These are phyloP conservation scores for Yamadazyma blattariae DNA, from an alignment of 1,139 yeast genomes.

Conservation along the genomic window DNA sequence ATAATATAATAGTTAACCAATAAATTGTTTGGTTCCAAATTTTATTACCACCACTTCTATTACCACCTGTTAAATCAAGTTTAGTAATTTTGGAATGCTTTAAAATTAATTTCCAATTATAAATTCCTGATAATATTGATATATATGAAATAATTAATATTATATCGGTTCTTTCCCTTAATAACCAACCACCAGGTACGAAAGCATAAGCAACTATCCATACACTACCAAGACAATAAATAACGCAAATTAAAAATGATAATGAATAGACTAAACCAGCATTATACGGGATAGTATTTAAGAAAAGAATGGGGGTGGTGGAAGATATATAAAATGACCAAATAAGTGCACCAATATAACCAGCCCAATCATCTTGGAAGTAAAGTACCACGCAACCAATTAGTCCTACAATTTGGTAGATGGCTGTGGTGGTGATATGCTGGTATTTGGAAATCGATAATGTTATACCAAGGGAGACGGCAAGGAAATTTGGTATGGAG, in stretches of 20 bases:
- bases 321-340: conserved; percentile 64
- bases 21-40: conserved; percentile 22
- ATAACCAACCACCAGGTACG: conserved; percentile 87
- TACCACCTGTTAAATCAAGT: conserved; percentile 11
- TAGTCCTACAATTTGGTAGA: conserved; percentile 40
- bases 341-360: conserved; percentile 71
- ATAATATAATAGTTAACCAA: conserved; percentile 27
- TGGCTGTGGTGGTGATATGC: conserved; percentile 21
- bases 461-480: conserved; percentile 56
- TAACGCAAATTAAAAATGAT: conserved; percentile 53
- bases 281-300: conserved; percentile 53
- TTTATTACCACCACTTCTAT: conserved; percentile 13
- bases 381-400: conserved; percentile 51
- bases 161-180: conserved; percentile 85
- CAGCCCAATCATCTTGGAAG: conserved; percentile 69
- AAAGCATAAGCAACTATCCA: conserved; percentile 99
- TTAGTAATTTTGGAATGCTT: conserved; percentile 20
- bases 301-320: conserved; percentile 62
- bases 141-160: conserved; percentile 47
- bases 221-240: conserved; percentile 75
- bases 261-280: conserved; percentile 58
- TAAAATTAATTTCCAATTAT: conserved; percentile 30
- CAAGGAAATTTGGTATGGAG: conserved; percentile 64
- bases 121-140: conserved; percentile 45
- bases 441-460: conserved; percentile 26